Conservation (phyloP, 352 stramenopile genomes). For the Hyaloperonospora brassicae region DNA sequence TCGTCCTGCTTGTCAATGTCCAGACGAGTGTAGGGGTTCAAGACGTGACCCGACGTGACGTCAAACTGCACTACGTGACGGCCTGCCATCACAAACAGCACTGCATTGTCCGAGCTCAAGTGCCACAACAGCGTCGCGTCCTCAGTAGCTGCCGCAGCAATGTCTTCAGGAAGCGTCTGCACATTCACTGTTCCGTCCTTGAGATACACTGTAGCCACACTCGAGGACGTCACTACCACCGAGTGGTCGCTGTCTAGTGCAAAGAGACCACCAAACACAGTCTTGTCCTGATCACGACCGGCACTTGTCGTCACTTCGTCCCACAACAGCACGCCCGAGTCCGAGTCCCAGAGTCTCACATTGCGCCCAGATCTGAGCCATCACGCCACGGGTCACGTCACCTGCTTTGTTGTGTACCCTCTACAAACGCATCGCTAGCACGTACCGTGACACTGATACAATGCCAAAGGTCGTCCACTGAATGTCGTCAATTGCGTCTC, state of each 20-base stretch:
- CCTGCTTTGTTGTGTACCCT: neutral
- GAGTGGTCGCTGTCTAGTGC: conserved; percentile 40
- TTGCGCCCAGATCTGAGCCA: conserved; percentile 39
- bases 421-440: conserved; percentile 9
- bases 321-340: conserved; percentile 59
- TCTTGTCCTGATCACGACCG: conserved; percentile 9
- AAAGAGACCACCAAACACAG: conserved; percentile 36
- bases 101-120: conserved; percentile 38
- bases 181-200: conserved; percentile 48
- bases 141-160: conserved; percentile 22
- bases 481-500: conserved; percentile 57
- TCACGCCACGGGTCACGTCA: neutral
- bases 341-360: conserved; percentile 60
- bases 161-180: conserved; percentile 28
- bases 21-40: conserved; percentile 35
- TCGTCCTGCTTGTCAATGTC: conserved; percentile 32
- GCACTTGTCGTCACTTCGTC: conserved; percentile 37
- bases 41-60: conserved; percentile 21
- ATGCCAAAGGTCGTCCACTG: conserved; percentile 63
- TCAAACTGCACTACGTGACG: conserved; percentile 37
- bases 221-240: conserved; percentile 39
- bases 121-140: conserved; percentile 24
- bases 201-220: conserved; percentile 44
- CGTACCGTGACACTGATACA: conserved; percentile 57
- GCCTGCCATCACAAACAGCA: conserved; percentile 42